A percentile compares a stretch with the other conserved stretches of the same genome.
phyloP scores from a whole-genome alignment of 371 early-diverging fungal species.

The Mortierella polycephala region DNA sequence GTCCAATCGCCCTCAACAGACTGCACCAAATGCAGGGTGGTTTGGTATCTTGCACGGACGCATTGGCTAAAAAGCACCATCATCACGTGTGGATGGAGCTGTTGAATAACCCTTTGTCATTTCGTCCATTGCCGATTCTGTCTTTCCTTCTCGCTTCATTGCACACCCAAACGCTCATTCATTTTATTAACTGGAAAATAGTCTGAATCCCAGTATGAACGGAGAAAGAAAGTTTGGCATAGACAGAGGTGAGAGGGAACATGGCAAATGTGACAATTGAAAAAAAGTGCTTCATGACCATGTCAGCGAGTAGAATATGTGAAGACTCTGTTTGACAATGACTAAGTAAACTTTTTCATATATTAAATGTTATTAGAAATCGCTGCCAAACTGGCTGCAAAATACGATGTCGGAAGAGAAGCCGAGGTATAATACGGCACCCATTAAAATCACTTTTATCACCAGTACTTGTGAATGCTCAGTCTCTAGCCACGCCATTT shows the following conservation, averaged over 20 bases:
- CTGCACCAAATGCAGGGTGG: too few relatives aligned
- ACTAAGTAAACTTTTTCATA: neutral
- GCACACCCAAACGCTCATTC: too few relatives aligned
- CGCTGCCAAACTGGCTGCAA: constrained; percentile 64
- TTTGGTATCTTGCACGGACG: too few relatives aligned
- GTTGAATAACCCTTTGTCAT: too few relatives aligned
- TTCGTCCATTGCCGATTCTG: too few relatives aligned
- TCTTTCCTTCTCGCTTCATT: too few relatives aligned
- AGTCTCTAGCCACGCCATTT: neutral
- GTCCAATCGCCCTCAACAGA: too few relatives aligned
- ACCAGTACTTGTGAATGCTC: neutral
- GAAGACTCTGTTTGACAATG: neutral
- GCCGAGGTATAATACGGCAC: constrained; percentile 31
- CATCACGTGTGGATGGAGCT: too few relatives aligned
- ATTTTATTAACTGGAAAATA: too few relatives aligned
- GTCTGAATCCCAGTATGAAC: constrained; percentile 9
- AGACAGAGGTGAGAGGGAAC: constrained; percentile 44
- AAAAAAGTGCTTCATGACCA: neutral
- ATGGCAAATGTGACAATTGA: neutral
- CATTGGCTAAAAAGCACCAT: too few relatives aligned
- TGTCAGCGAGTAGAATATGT: constrained; percentile 7
- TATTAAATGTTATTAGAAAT: constrained; percentile 56
- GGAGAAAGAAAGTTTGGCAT: constrained; percentile 46
- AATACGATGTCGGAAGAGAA: constrained; percentile 69
- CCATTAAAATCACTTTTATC: neutral